A percentile compares a stretch with the other conserved stretches of the same genome.
These are phyloP conservation scores for Didymella pomorum DNA, from an alignment of 2,329 filamentous ascomycete species.

Conservation along the genomic window DNA sequence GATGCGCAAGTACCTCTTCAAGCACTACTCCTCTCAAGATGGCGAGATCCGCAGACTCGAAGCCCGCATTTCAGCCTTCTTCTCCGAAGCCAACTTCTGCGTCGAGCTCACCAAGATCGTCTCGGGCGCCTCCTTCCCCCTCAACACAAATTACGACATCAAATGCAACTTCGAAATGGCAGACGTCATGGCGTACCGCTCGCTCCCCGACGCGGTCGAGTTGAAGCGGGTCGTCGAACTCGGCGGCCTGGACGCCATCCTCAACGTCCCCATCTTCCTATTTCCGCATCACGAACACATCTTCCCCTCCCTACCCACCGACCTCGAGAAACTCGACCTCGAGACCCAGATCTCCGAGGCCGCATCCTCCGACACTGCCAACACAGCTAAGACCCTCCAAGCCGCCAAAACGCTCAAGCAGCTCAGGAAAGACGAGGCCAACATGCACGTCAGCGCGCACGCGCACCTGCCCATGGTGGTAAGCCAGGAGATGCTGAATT, in stretches of 20 bases:
- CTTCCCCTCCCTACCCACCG: constrained; percentile 54
- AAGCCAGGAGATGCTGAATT: constrained; percentile 62
- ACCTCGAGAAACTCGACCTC: constrained; percentile 42
- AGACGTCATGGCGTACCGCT: constrained; percentile 61
- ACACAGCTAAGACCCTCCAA: constrained; percentile 55
- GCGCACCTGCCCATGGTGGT: constrained; percentile 60
- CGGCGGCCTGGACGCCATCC: constrained; percentile 60
- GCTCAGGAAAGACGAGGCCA: constrained; percentile 57
- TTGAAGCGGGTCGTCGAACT: constrained; percentile 60
- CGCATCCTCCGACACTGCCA: constrained; percentile 51
- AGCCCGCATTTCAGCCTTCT: constrained; percentile 58
- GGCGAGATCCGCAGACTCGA: constrained; percentile 57
- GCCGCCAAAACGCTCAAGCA: constrained; percentile 52
- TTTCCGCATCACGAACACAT: constrained; percentile 65
- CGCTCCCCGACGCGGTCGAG: constrained; percentile 52
- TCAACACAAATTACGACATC: constrained; percentile 60
- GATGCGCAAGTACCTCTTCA: constrained; percentile 60
- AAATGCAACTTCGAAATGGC: constrained; percentile 55
- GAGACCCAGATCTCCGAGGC: constrained; percentile 53
- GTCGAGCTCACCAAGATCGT: constrained; percentile 57
- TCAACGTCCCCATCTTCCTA: constrained; percentile 59
- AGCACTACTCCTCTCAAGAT: constrained; percentile 56
- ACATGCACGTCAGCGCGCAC: constrained; percentile 58
- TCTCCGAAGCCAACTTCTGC: constrained; percentile 62
- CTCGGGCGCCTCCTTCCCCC: constrained; percentile 58